Conservation (phyloP, 2,329 filamentous ascomycete genomes). For the Scopulariopsis brevicaulis region DNA sequence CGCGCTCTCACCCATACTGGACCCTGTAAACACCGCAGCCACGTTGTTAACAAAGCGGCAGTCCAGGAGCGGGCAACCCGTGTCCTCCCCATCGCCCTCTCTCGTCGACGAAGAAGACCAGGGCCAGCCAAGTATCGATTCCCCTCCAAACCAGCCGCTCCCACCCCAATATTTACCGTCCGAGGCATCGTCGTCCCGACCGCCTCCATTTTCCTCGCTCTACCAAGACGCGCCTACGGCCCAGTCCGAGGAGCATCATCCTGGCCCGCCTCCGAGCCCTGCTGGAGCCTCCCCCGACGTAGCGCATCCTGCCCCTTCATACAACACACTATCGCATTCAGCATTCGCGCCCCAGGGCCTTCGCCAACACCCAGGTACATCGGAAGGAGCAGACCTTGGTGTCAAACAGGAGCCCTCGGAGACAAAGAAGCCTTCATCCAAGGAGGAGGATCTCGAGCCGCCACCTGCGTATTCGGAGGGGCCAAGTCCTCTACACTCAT, state of each 20-base stretch:
- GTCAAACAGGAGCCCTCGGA: neutral
- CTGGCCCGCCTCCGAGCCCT: conserved; percentile 7
- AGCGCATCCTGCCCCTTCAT: conserved; percentile 40
- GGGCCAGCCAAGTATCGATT: conserved; percentile 7
- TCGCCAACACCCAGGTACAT: conserved; percentile 58
- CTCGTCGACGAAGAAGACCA: conserved; percentile 10
- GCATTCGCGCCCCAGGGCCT: conserved; percentile 48
- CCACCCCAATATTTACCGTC: conserved; percentile 49
- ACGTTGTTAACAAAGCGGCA: conserved; percentile 37
- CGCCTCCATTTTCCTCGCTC: conserved; percentile 46
- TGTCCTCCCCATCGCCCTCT: neutral
- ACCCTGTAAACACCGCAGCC: conserved; percentile 16
- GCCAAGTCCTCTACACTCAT: conserved; percentile 80
- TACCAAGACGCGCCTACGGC: conserved; percentile 6
- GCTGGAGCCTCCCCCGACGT: conserved; percentile 9
- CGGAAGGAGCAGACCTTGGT: conserved; percentile 45
- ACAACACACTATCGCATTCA: conserved; percentile 23
- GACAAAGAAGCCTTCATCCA: conserved; percentile 33
- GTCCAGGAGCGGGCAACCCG: conserved; percentile 29
- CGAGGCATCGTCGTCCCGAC: conserved; percentile 39
- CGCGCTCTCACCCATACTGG: neutral
- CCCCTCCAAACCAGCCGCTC: conserved; percentile 31
- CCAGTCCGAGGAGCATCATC: conserved; percentile 8
- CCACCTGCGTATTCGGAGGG: conserved; percentile 95
- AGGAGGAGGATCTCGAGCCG: conserved; percentile 74